Base-by-base conservation (phyloP, 108 stramenopile genomes). In the Skeletonema potamos region DNA sequence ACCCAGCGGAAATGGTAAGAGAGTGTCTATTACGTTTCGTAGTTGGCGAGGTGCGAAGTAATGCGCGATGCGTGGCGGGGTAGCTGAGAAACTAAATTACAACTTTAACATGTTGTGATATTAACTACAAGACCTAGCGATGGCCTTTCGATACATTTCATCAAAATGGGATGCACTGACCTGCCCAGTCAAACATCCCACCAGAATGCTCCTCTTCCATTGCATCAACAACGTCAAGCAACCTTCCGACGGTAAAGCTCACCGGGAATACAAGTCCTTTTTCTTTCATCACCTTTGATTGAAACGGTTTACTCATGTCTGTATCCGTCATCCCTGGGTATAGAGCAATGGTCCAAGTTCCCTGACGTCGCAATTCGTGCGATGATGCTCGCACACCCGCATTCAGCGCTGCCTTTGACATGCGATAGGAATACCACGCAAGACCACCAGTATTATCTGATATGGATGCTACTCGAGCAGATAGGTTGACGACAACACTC, bases 291-390 rank as follows among this genome's bases (percentile, higher is more conserved):
- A 24, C 81, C 41, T 75, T 66, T 15, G 60, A 60, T 54, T 86
- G 85, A 59, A 89, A 89, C 8, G 90, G 90, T 51, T 68, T 28
- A 58, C 83, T 85, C 63, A 91, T 82, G 59, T 80, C 87, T 10
- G 90, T 91, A 54, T 86, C 84, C 12, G 88, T 89, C 27, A 89
- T 89, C 9, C 90, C 90, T 9, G 90, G 90, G 48, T 91, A 89
- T n/a, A 89, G 71, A 6, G 82, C 72, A 9, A 88, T 55, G 29
- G 75, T 66, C 73, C 85, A 84, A 48, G 79, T 81, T 4, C 84
- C 64, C 8, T 74, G 64, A 9, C 90, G 58, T 9, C 37, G 74
- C 65, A 91, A 59, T 55, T 91, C 90, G 36, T 88, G 78, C 5
- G 85, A 74, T 5, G 76, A 46, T 26, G 83, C 63, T 54, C 83